These are phyloP conservation scores for Elongisporangium prolatum DNA, from an alignment of 352 stramenopile genomes.

Conservation along the genomic window DNA sequence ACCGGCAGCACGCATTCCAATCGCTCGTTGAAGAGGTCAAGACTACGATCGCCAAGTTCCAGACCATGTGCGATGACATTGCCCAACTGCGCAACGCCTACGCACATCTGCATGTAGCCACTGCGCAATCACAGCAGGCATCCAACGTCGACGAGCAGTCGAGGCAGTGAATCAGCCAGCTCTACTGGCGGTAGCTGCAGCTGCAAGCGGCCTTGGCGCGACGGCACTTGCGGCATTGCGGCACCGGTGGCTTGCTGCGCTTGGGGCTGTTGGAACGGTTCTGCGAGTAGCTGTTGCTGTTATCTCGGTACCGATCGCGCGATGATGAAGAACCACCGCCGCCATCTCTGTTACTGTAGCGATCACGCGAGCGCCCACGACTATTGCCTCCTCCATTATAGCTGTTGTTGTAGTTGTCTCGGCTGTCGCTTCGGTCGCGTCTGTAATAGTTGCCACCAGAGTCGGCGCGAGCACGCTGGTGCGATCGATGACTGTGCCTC, in stretches of 20 bases:
- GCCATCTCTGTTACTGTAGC: conserved; percentile 17
- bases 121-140: neutral
- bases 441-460: conserved; percentile 7
- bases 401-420: conserved; percentile 10
- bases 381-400: conserved; percentile 10
- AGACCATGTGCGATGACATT: conserved; percentile 22
- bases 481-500: neutral
- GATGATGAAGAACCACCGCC: neutral
- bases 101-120: conserved; percentile 14
- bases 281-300: neutral
- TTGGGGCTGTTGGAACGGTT: conserved; percentile 21
- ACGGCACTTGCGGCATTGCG: conserved; percentile 49
- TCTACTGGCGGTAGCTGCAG: conserved; percentile 42
- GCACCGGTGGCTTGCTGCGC: conserved; percentile 20
- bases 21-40: conserved; percentile 13
- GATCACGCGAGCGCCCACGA: conserved; percentile 13
- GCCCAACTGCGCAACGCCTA: conserved; percentile 21
- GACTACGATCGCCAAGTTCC: conserved; percentile 18
- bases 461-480: conserved; percentile 6
- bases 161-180: conserved; percentile 1
- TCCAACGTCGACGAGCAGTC: neutral
- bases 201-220: conserved; percentile 44
- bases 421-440: conserved; percentile 17
- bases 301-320: neutral
- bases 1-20: conserved; percentile 20